Conservation (phyloP, 2,329 filamentous ascomycete genomes). For the Ophiocordyceps camponoti-rufipedis region DNA sequence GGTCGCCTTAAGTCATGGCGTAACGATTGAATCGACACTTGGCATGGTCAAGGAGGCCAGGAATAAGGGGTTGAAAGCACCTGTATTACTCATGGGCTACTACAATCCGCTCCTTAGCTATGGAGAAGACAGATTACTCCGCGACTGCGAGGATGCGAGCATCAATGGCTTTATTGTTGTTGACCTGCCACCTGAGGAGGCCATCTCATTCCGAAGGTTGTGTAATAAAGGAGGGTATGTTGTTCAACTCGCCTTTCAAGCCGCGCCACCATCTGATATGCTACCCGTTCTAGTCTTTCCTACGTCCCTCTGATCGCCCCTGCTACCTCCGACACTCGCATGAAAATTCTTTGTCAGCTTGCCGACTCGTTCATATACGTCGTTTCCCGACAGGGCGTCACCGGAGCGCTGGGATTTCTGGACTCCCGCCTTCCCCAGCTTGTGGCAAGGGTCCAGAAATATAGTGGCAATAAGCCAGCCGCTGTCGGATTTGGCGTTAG, state of each 20-base stretch:
- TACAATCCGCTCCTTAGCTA: constrained; percentile 94
- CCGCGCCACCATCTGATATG: neutral
- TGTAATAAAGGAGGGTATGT: constrained; percentile 59
- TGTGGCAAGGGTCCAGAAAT: constrained; percentile 71
- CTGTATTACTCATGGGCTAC: constrained; percentile 94
- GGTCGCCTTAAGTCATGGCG: constrained; percentile 69
- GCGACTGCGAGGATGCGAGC: constrained; percentile 66
- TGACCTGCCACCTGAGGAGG: constrained; percentile 89
- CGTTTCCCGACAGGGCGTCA: constrained; percentile 92
- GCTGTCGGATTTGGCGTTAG: constrained; percentile 94
- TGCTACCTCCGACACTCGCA: constrained; percentile 76
- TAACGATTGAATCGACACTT: constrained; percentile 63
- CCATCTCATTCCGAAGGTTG: constrained; percentile 72
- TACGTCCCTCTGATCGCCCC: constrained; percentile 96
- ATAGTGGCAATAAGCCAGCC: constrained; percentile 76
- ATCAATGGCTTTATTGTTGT: constrained; percentile 96
- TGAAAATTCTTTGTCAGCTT: constrained; percentile 91
- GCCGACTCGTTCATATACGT: constrained; percentile 99
- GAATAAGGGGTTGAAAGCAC: constrained; percentile 56
- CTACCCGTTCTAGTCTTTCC: constrained; percentile 42
- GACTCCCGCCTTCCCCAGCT: constrained; percentile 69
- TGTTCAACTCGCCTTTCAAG: neutral
- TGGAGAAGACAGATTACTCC: constrained; percentile 75
- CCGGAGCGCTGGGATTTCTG: constrained; percentile 69
- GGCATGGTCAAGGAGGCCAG: constrained; percentile 72